Evolutionary conservation across 2,329 filamentous ascomycete genomes (phyloP).

Genomic region (Tolypocladium album): DNA sequence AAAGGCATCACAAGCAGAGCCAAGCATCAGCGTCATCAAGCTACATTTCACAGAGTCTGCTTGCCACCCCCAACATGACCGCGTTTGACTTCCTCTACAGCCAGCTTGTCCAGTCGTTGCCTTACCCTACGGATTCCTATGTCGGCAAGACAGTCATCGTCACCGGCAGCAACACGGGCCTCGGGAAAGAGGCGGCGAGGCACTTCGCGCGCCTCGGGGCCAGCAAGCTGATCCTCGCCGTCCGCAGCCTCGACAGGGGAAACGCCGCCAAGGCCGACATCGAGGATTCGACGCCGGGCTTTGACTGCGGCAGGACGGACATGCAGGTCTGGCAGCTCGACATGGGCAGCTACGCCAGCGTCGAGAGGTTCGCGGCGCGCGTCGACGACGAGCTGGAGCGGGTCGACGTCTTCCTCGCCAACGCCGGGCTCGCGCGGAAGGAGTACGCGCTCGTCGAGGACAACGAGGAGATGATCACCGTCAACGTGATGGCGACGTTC

Average conservation of each 20-base stretch:
- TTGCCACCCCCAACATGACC: not conserved
- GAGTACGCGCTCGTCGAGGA: constrained; percentile 27
- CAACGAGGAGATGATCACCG: constrained; percentile 35
- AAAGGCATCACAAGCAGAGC: not conserved
- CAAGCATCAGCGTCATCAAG: not conserved
- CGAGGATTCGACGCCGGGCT: constrained; percentile 8
- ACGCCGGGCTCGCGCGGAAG: constrained; percentile 24
- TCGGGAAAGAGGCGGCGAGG: constrained; percentile 24
- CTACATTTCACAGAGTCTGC: not conserved
- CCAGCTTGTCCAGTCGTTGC: constrained; percentile 2
- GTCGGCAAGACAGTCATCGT: constrained; percentile 21
- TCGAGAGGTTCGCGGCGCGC: constrained; percentile 30
- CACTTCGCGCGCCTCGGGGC: constrained; percentile 20
- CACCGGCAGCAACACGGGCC: constrained; percentile 25
- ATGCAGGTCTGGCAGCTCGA: constrained; percentile 42
- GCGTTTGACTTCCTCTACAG: constrained; percentile 1
- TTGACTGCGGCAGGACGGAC: constrained; percentile 8
- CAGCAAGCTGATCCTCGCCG: constrained; percentile 24
- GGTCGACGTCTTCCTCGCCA: constrained; percentile 33
- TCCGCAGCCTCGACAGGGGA: constrained; percentile 17
- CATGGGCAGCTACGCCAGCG: constrained; percentile 32
- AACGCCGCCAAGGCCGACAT: constrained; percentile 27
- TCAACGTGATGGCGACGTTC: constrained; percentile 43
- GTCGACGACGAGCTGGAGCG: constrained; percentile 22
- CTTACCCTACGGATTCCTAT: constrained; percentile 14